Conservation (phyloP, 768 basidiomycete genomes). For the Pleurotus cornucopiae region DNA sequence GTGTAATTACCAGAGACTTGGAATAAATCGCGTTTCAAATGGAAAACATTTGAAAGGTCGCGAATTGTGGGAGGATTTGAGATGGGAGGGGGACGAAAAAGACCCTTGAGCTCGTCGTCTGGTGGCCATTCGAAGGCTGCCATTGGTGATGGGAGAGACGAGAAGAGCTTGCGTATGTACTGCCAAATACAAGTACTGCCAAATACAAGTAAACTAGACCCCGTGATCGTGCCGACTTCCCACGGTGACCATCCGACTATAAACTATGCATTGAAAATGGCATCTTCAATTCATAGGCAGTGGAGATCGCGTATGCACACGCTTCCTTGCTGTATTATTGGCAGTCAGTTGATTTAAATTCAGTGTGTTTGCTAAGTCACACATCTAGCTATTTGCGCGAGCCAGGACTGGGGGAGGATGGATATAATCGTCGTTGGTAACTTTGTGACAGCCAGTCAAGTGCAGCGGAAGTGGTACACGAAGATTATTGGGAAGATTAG, state of each 20-base stretch:
- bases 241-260: too few relatives aligned
- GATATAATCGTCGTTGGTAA: constrained; percentile 89
- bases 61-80: neutral
- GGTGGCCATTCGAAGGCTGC: neutral
- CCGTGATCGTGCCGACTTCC: too few relatives aligned
- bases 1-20: neutral
- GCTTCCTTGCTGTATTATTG: too few relatives aligned
- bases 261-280: too few relatives aligned
- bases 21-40: neutral
- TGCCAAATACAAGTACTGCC: too few relatives aligned
- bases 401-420: constrained; percentile 86
- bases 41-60: neutral
- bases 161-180: too few relatives aligned
- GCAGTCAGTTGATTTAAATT: too few relatives aligned
- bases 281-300: too few relatives aligned
- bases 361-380: constrained; percentile 41
- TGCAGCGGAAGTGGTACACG: constrained; percentile 97
- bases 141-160: neutral
- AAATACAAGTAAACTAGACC: too few relatives aligned
- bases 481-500: constrained; percentile 85
- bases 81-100: neutral
- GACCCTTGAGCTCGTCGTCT: neutral
- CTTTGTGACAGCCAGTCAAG: constrained; percentile 91
- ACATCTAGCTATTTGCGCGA: constrained; percentile 92
- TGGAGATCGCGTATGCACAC: too few relatives aligned